Evolutionary conservation across 2,329 filamentous ascomycete species (phyloP), one percentile per base, ranked within the genome.

Genomic region (Cercospora sp.): DNA sequence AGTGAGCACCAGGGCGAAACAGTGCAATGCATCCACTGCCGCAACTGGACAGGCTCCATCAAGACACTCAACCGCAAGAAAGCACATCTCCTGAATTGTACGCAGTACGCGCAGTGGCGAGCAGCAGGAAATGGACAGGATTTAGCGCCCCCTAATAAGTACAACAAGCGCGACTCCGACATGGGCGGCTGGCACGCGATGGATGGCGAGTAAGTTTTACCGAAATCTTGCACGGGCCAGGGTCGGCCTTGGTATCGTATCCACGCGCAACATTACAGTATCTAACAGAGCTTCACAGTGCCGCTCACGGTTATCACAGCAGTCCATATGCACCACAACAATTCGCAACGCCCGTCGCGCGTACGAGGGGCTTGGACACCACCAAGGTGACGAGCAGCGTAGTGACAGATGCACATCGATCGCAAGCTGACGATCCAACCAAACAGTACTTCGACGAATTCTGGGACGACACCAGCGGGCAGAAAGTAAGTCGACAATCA

Each of bases 21-120:
- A 28, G 75, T 76, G 12, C 74, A 74, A 64, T 78, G 75, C 71
- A 65, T 70, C 13, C 75, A 77, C 66, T 77, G 75, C 68, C 73
- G 74, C 62, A 69, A 71, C 57, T 78, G 76, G 76, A 76, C 74
- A 13, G 75, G 75, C 31, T 75, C 71, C 63, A 61, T 72, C 69
- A 75, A 75, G 72, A 77, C 74, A 8, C 70, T 78, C 20, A 75
- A 75, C 42, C 75, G 76, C 65, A 78, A 78, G 65, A 78, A 78
- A 58, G 70, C 72, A 1, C 76, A 77, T 68, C 71, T 78, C 16
- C 63, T 71, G 26, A 73, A 72, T 31, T 78, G 76, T 57, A 62
- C 71, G 9, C 70, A 71, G 58, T 78, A 78, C 66, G 63, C 68
- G 33, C 61, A 68, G 20, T 78, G 76, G 76, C 71, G 76, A 53